These are phyloP conservation scores for Apiotrichum gracile DNA, from an alignment of 1,284 basidiomycete genomes.

Conservation along the genomic window DNA sequence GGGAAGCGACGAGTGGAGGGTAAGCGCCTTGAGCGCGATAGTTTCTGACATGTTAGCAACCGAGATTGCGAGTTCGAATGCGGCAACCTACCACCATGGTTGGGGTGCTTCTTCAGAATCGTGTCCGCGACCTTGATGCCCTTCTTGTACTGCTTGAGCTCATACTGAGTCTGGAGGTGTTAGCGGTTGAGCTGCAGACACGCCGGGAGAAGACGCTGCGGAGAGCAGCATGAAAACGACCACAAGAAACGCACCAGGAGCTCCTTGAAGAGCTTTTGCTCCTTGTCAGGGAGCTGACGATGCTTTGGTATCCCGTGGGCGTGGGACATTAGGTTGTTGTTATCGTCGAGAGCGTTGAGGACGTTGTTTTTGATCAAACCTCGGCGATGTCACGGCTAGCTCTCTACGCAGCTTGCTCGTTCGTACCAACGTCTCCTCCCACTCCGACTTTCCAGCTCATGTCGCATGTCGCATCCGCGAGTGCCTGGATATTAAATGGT, in stretches of 20 bases:
- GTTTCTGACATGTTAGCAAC: conserved; percentile 58
- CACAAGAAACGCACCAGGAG: conserved; percentile 57
- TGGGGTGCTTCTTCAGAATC: conserved; percentile 91
- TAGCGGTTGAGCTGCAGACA: not conserved
- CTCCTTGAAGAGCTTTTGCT: conserved; percentile 80
- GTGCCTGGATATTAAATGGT: no score
- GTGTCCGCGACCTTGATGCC: conserved; percentile 87
- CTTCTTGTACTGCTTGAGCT: conserved; percentile 82
- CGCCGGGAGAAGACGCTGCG: not conserved
- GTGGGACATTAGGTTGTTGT: conserved; percentile 11
- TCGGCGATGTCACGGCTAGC: no score
- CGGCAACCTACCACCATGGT: conserved; percentile 73
- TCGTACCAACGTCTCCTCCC: no score
- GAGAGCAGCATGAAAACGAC: conserved; percentile 1
- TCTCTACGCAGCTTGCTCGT: no score
- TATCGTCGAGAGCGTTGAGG: not conserved
- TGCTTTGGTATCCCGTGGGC: conserved; percentile 34
- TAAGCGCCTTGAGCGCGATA: conserved; percentile 85
- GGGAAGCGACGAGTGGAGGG: conserved; percentile 54
- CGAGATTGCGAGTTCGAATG: not conserved
- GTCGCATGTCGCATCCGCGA: no score
- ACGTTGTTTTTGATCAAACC: not conserved
- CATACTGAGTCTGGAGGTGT: conserved; percentile 59
- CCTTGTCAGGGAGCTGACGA: conserved; percentile 65
- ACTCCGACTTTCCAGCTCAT: no score